These are phyloP conservation scores for Xerocomellus amylosporus DNA, from an alignment of 768 basidiomycete species.

Conservation along the genomic window DNA sequence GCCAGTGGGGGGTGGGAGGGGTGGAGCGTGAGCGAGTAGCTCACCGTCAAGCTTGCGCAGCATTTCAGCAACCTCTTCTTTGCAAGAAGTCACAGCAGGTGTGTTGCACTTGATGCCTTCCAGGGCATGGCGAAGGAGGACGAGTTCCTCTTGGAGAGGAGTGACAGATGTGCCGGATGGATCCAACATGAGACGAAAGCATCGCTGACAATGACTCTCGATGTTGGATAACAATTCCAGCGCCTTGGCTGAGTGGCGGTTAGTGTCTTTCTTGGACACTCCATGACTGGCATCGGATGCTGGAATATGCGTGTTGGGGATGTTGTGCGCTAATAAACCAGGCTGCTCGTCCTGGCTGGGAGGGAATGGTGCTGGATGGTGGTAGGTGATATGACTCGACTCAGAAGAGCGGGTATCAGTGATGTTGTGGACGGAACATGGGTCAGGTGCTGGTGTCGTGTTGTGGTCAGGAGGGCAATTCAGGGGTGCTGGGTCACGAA, in stretches of 20 bases:
- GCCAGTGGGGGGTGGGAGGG: not conserved
- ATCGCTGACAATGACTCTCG: not conserved
- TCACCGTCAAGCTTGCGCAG: not conserved
- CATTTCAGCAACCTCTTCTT: not conserved
- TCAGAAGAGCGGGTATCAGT: no score
- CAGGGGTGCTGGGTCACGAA: no score
- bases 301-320: not conserved
- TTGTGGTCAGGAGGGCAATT: no score
- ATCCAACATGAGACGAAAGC: not conserved
- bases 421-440: no score
- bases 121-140: not conserved
- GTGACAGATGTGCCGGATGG: not conserved
- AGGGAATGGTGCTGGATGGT: not conserved
- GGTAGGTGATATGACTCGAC: not conserved
- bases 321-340: not conserved
- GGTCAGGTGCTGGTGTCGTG: no score
- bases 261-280: not conserved
- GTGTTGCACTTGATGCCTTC: not conserved
- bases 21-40: not conserved
- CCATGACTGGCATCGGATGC: not conserved
- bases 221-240: not conserved
- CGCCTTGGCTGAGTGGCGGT: not conserved
- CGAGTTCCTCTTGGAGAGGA: not conserved
- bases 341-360: not conserved
- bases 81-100: not conserved